Evolutionary conservation across 2,329 filamentous ascomycete species (phyloP), one percentile per base, ranked within the genome.

Genomic region (Ophiocordyceps camponoti-floridani): DNA sequence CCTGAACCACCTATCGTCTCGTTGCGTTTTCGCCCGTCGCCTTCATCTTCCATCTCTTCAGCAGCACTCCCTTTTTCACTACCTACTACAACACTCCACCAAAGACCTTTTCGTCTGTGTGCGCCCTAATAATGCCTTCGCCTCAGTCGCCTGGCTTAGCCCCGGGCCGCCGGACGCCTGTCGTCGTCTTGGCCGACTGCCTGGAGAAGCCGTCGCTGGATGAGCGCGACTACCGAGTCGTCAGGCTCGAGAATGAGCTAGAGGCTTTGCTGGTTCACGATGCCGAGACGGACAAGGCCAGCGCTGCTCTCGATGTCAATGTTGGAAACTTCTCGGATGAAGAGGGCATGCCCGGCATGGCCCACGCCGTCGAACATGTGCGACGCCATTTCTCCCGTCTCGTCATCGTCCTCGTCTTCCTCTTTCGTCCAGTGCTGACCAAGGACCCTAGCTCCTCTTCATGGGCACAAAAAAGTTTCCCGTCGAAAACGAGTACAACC

Each of bases 381-480:
- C 14, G 41, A 9, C 23, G 6, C 61, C 7, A 14, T 14, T n/a
- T 35, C n/a, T 31, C 10, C 12, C 30, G 31, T 31, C 35, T 30
- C 26, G 23, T 19, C 16, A 11, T 14, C 31, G 13, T 16, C 13
- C 4, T 16, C 23, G 23, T 42, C 40, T 46, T 37, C 3, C 14
- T 37, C 16, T n/a, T n/a, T 8, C 35, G 14, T 16, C n/a, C 43
- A 44, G 12, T 30, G 28, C 37, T 16, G 19, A 5, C 44, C 23
- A 45, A 26, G 7, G n/a, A n/a, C 11, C 31, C 30, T 44, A 79
- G 72, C 67, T 95, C 51, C 68, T 98, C 23, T 98, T 98, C 67
- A 96, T 98, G 91, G 91, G 91, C 43, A 98, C 91, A 8, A 82
- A 94, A 62, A 98, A 96, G 75, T 98, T 91, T 57, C 91, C 91